phyloP scores from a whole-genome alignment of 2,329 filamentous ascomycete species.

The Neofusicoccum kwambonambiense region DNA sequence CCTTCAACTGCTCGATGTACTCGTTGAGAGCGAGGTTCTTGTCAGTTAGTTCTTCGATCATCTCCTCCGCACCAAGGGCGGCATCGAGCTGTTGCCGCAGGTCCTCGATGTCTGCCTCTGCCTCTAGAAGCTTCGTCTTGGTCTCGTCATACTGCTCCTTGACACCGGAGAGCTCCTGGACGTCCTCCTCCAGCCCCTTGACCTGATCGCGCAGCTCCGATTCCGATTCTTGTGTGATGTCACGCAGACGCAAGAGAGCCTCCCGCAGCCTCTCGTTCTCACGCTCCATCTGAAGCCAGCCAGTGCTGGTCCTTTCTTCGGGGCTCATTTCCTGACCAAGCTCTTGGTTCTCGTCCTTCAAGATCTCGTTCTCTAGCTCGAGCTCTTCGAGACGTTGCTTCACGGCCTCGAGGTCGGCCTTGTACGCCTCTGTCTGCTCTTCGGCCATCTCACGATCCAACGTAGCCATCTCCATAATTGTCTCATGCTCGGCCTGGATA shows the following conservation, averaged over 20 bases:
- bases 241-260: conserved; percentile 78
- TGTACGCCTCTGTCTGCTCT: conserved; percentile 80
- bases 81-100: conserved; percentile 88
- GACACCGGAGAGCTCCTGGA: conserved; percentile 38
- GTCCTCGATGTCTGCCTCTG: conserved; percentile 76
- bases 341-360: conserved; percentile 84
- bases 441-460: conserved; percentile 96
- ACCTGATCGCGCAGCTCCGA: conserved; percentile 70
- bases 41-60: conserved; percentile 88
- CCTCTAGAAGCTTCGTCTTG: conserved; percentile 70
- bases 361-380: conserved; percentile 81
- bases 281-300: conserved; percentile 88
- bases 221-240: conserved; percentile 84
- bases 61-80: conserved; percentile 82
- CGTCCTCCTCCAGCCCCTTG: conserved; percentile 37
- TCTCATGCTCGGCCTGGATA: conserved; percentile 80
- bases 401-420: conserved; percentile 74
- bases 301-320: conserved; percentile 81
- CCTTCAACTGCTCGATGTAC: conserved; percentile 77
- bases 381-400: conserved; percentile 79
- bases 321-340: conserved; percentile 80
- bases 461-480: conserved; percentile 79
- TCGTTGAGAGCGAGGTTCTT: conserved; percentile 82
- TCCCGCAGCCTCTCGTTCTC: conserved; percentile 86
- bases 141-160: conserved; percentile 64